Base-by-base conservation (phyloP, 352 stramenopile genomes). In the Phytopythium sindhum region DNA sequence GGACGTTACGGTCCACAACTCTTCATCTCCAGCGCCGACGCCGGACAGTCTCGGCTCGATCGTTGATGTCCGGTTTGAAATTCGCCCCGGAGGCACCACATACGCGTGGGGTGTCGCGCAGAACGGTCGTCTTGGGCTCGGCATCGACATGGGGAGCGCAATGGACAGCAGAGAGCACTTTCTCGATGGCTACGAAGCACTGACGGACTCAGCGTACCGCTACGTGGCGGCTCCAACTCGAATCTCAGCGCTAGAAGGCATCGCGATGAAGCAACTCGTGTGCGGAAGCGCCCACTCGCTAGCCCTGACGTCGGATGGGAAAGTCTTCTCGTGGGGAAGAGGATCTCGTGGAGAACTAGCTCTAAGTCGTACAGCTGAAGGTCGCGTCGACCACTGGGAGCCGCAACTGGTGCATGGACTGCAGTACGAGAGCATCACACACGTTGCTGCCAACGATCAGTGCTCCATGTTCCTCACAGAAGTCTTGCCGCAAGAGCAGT, bases 101-200 rank as follows among this genome's bases (percentile, higher is more conserved):
- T 90, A 90, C 54, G 78, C 81, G 24, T 92, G 84, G 84, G 84
- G 84, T 1, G 74, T 80, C 50, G 80, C 70, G 23, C 67, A 88
- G 24, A 84, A 86, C 26, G 84, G 84, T 3, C 74, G 84, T 0
- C 61, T 92, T 0, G 84, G 84, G 0, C 39, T 90, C 12, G 81
- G 81, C n/a, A 41, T 75, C 56, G 61, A 66, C 9, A 24, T 61
- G 5, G 56, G 52, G 26, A 26, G 23, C n/a, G 6, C 14, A 39
- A 28, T 52, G 29, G 35, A 57, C 1, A 39, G 45, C 58, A 45
- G 47, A 15, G 56, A 62, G 12, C 55, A 72, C n/a, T 82, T 88
- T 33, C 67, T 73, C 2, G 80, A 92, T 35, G 84, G 84, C 1
- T 90, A 90, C 51, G 84, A 92, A 39, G 80, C 81, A 48, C 66